Evolutionary conservation across 768 basidiomycete genomes (phyloP).

Genomic region (Piloderma croceum): DNA sequence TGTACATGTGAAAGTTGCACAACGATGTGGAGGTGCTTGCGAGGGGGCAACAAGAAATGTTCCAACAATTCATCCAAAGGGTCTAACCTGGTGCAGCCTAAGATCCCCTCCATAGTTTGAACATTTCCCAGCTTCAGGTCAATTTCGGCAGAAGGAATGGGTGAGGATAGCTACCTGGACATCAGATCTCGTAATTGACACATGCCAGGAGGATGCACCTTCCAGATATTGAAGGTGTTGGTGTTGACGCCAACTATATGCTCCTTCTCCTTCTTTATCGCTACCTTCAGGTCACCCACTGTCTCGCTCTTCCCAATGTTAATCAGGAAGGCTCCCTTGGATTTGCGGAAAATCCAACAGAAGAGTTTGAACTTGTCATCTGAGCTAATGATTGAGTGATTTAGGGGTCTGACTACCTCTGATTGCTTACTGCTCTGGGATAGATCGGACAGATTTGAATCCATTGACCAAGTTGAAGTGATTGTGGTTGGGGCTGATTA

Average conservation of each 20-base stretch:
- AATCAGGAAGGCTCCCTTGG: constrained; percentile 11
- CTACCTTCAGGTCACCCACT: constrained; percentile 9
- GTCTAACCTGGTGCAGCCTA: constrained; percentile 6
- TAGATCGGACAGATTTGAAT: too few relatives aligned
- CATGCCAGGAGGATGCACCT: constrained; percentile 11
- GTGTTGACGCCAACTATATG: constrained; percentile 5
- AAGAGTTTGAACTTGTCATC: constrained; percentile 15
- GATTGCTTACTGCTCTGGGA: too few relatives aligned
- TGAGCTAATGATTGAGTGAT: too few relatives aligned
- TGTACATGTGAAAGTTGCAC: too few relatives aligned
- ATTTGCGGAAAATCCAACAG: constrained; percentile 12
- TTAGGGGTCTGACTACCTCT: too few relatives aligned
- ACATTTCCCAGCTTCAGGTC: too few relatives aligned
- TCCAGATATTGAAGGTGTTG: constrained; percentile 10
- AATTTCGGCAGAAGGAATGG: constrained; percentile 12
- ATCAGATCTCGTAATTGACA: constrained; percentile 7
- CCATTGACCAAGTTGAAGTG: too few relatives aligned
- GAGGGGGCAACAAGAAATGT: constrained; percentile 10
- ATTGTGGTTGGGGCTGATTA: too few relatives aligned
- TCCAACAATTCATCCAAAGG: constrained; percentile 3
- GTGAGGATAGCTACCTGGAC: constrained; percentile 10
- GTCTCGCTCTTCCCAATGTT: constrained; percentile 10
- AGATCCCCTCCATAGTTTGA: constrained; percentile 6
- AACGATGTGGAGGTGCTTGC: constrained; percentile 11
- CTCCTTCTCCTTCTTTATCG: constrained; percentile 11